A percentile compares a stretch with the other conserved stretches of the same genome.
These are phyloP conservation scores for Ogataea nakhonphanomensis DNA, from an alignment of 805 yeast genomes.

Conservation along the genomic window DNA sequence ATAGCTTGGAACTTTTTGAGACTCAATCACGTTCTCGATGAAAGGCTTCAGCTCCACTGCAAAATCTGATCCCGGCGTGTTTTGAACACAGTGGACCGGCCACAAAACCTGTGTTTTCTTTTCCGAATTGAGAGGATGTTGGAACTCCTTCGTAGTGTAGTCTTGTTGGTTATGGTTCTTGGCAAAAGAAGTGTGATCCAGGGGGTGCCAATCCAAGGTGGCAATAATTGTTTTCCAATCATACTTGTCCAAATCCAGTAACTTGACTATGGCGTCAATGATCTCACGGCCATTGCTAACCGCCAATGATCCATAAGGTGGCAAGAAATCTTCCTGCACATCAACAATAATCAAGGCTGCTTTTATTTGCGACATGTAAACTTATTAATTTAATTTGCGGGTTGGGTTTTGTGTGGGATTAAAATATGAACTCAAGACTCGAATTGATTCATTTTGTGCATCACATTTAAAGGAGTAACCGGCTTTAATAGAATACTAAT, in stretches of 20 bases:
- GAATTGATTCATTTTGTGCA: too few relatives aligned
- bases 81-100: slow-evolving; percentile 91
- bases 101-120: slow-evolving; percentile 54
- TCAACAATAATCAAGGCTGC: slow-evolving; percentile 75
- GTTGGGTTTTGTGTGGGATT: slow-evolving; percentile 3
- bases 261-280: slow-evolving; percentile 47
- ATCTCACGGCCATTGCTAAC: slow-evolving; percentile 61
- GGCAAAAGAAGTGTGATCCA: slow-evolving; percentile 78
- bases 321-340: slow-evolving; percentile 82
- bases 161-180: slow-evolving; percentile 53
- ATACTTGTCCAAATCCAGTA: slow-evolving; percentile 39
- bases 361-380: slow-evolving; percentile 12
- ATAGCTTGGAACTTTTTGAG: slow-evolving; percentile 36
- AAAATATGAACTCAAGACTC: neutral
- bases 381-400: neutral
- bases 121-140: slow-evolving; percentile 43
- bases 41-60: slow-evolving; percentile 45
- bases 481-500: too few relatives aligned
- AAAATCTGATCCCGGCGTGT: slow-evolving; percentile 61
- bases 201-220: slow-evolving; percentile 89
- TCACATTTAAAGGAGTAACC: too few relatives aligned
- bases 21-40: slow-evolving; percentile 23
- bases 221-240: slow-evolving; percentile 66
- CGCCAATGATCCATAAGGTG: slow-evolving; percentile 74
- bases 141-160: slow-evolving; percentile 46